phyloP scores from a whole-genome alignment of 345 rosid species.

The Boechera retrofracta region DNA sequence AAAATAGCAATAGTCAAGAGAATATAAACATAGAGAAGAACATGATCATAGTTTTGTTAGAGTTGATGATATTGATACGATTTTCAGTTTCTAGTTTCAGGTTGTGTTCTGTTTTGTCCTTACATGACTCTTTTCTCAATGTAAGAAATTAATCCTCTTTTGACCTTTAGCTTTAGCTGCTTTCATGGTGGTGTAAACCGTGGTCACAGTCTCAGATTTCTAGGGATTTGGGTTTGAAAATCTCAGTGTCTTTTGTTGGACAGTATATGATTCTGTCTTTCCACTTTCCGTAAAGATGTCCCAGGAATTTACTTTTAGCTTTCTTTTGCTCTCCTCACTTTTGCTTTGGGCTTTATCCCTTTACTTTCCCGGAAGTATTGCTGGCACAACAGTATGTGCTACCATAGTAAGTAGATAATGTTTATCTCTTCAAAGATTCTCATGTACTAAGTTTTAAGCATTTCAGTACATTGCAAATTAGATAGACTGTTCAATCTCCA shows the following conservation, averaged over 20 bases:
- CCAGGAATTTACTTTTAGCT: slow-evolving; percentile 19
- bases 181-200: slow-evolving; percentile 25
- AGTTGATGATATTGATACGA: neutral
- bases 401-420: neutral
- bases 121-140: neutral
- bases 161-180: slow-evolving; percentile 8
- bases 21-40: slow-evolving; percentile 21
- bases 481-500: neutral
- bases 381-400: neutral
- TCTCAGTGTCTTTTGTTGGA: slow-evolving; percentile 13
- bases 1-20: slow-evolving; percentile 25
- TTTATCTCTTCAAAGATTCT: neutral
- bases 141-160: slow-evolving; percentile 1
- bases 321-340: slow-evolving; percentile 5
- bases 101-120: neutral
- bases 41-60: slow-evolving; percentile 6
- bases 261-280: slow-evolving; percentile 3
- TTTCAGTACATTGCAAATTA: neutral
- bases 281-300: slow-evolving; percentile 33
- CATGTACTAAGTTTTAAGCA: neutral
- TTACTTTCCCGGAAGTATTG: slow-evolving; percentile 6
- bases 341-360: slow-evolving; percentile 10
- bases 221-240: slow-evolving; percentile 11
- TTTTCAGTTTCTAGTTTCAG: slow-evolving; percentile 24
- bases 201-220: slow-evolving; percentile 4